Base-by-base conservation (phyloP, 805 yeast species). In the Candida endomychidarum region DNA sequence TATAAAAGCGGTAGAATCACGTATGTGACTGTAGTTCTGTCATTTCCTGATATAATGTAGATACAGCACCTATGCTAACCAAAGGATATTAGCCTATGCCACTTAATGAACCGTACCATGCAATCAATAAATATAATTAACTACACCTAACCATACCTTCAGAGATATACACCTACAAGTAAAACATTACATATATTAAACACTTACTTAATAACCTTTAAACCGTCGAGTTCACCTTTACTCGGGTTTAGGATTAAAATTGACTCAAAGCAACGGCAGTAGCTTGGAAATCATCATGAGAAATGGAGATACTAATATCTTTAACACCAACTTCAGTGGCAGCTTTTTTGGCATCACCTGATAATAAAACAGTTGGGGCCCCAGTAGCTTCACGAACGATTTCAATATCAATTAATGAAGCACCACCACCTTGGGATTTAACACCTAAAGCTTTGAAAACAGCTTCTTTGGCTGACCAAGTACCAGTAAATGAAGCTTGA, bases 391-490 rank as follows among this genome's bases (percentile, higher is more conserved):
- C 82, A 56, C 91, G 83, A 20, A 71, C 54, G 54, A 93, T 86
- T 70, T 91, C 98, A 65, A 93, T 95, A 45, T 88, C 96, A 61
- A 77, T 79, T 70, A 93, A 76, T 23, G 95, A 74, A 26, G 99
- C 98, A 46, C 98, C 99, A 11, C 91, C 96, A 45, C 99, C 99
- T 60, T 81, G 78, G 34, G 95, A 81, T 57, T 78, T 77, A 47
- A 87, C 95, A 46, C 93, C 90, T 58, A 93, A 74, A 14, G 96
- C 86, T 73, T 93, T 93, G 82, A 93, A 93, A 24, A 90, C 97
- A 30, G 99, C 99, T 72, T 93, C 99, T 70, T 93, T 93, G 32
- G 99, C 99, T 21, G 96, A 87, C 99, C 99, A 93, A 31, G 95
- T 85, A 34, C 99, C 99, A 19, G 99, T 89, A 66, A 77, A 93